Evolutionary conservation across 495 filamentous ascomycete genomes (phyloP), one percentile per base, ranked within the genome.

Genomic region (Penicillium ochrochloron): DNA sequence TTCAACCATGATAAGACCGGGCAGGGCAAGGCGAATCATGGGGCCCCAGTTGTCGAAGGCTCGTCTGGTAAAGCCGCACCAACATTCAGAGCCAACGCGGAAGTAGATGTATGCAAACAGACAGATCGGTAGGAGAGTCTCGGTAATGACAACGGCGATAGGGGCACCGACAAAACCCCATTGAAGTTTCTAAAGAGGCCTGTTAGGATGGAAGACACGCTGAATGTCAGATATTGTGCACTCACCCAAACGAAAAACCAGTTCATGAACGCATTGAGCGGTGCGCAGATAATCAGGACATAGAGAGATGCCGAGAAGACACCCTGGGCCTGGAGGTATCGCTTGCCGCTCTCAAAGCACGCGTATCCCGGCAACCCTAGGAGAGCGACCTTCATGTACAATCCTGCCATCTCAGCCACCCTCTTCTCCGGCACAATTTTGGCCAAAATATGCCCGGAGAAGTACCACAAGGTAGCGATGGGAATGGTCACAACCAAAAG

Each of bases 1-100:
- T 73, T 95, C 89, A 1, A 98, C 90, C 92, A 97, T 97, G 46
- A 96, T 76, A 71, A 97, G 85, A 4, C 94, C 94, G 0, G 90
- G 93, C 19, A 97, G 74, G 0, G 93, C 92, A 17, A 97, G 88
- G 57, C 85, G 80, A 69, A 97, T 84, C 93, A 96, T 95, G 1
- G 90, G 91, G 6, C 86, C 84, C 93, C 93, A 97, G 74, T 96
- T 96, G 21, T 80, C 78, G 52, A 95, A 83, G 8, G 90, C 91
- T 27, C 82, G 78, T 56, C 71, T 77, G 1, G 87, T 88, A 62
- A 96, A 87, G 1, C 94, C 94, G 64, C 90, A 89, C 94, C 94
- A 97, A 77, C 94, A 90, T 60, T 85, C 78, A 34, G 71, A 66
- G 25, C 86, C 86, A 51, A 74, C 82, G 29, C 84, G 59, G 67